phyloP scores from a whole-genome alignment of 2,329 filamentous ascomycete genomes.

The Neobulgaria alba region DNA sequence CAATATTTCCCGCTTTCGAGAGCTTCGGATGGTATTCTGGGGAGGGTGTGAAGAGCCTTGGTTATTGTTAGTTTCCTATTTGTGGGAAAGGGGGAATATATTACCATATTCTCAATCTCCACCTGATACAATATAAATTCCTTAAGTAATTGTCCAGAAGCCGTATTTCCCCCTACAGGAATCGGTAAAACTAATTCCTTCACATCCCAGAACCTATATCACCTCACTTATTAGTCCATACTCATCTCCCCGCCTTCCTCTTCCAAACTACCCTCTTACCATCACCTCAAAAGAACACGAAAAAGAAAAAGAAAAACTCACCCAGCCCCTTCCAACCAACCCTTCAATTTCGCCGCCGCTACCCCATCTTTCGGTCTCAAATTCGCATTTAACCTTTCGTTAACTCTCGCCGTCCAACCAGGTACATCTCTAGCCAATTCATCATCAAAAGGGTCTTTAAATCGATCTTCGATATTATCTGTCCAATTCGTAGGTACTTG shows the following conservation, averaged over 20 bases:
- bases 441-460: slow-evolving; percentile 16
- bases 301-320: slow-evolving; percentile 16
- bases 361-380: slow-evolving; percentile 23
- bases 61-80: no score
- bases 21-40: slow-evolving; percentile 11
- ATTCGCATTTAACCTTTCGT: slow-evolving; percentile 18
- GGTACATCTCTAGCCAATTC: slow-evolving; percentile 21
- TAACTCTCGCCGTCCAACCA: slow-evolving; percentile 23
- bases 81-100: slow-evolving; percentile 2
- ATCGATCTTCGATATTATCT: slow-evolving; percentile 21
- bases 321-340: slow-evolving; percentile 26
- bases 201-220: slow-evolving; percentile 26
- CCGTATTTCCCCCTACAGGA: slow-evolving; percentile 19
- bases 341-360: slow-evolving; percentile 22
- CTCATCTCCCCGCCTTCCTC: no score
- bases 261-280: no score
- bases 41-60: slow-evolving; percentile 10
- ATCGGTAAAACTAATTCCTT: slow-evolving; percentile 21
- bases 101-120: slow-evolving; percentile 18
- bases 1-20: slow-evolving; percentile 19
- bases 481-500: slow-evolving; percentile 19
- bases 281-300: no score
- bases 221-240: neutral
- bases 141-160: slow-evolving; percentile 15
- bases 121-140: slow-evolving; percentile 17